Evolutionary conservation across 495 filamentous ascomycete genomes (phyloP).

Genomic region (Lasiosphaeriaceae sp.): DNA sequence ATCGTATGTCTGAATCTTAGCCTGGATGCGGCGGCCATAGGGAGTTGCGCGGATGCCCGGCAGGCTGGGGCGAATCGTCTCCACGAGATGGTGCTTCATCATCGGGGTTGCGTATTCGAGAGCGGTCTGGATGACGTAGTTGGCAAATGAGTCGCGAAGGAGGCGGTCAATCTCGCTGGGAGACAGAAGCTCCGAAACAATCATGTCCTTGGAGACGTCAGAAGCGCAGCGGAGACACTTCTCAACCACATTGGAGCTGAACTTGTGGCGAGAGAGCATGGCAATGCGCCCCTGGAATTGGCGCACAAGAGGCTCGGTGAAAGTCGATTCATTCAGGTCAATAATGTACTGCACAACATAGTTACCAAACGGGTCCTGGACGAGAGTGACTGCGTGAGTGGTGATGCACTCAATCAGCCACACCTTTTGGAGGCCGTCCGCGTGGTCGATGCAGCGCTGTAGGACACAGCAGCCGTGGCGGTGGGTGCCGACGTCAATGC

Average conservation of each 20-base stretch:
- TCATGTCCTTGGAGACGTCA: conserved; percentile 61
- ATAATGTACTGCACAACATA: conserved; percentile 99
- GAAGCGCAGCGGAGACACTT: conserved; percentile 87
- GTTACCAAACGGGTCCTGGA: conserved; percentile 96
- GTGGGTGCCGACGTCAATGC: conserved; percentile 90
- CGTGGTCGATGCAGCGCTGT: conserved; percentile 97
- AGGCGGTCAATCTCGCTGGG: conserved; percentile 77
- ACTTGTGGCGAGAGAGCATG: conserved; percentile 89
- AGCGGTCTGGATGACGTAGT: conserved; percentile 97
- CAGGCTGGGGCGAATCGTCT: conserved; percentile 77
- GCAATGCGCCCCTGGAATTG: conserved; percentile 72
- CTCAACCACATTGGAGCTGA: conserved; percentile 98
- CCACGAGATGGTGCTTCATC: conserved; percentile 68
- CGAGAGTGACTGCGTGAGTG: conserved; percentile 70
- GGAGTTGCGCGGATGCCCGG: conserved; percentile 81
- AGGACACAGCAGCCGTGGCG: conserved; percentile 97
- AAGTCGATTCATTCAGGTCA: conserved; percentile 75
- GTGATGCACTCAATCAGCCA: conserved; percentile 85
- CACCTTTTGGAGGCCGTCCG: conserved; percentile 80
- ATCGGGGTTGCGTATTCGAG: conserved; percentile 74
- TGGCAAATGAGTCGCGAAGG: conserved; percentile 86
- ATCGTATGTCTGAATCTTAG: conserved; percentile 64
- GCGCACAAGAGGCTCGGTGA: conserved; percentile 78
- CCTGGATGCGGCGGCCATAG: conserved; percentile 86
- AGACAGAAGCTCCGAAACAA: conserved; percentile 78